phyloP scores from a whole-genome alignment of 768 basidiomycete genomes.

The Podaxis carcinomalis region DNA sequence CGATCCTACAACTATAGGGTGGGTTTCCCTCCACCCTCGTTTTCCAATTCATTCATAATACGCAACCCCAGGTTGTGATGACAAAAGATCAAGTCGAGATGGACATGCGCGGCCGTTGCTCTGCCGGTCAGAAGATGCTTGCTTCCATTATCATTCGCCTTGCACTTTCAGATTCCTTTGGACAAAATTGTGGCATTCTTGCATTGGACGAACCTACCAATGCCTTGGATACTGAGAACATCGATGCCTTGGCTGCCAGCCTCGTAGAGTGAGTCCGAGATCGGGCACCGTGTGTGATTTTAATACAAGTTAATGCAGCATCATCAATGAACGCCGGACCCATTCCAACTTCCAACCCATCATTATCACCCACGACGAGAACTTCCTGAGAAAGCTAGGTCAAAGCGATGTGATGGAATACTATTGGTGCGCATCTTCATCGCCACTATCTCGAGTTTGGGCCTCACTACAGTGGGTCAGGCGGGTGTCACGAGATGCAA shows the following conservation, averaged over 20 bases:
- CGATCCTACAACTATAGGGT: slow-evolving; percentile 97
- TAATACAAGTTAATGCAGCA: slow-evolving; percentile 41
- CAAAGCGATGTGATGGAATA: slow-evolving; percentile 92
- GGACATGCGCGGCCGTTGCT: slow-evolving; percentile 99
- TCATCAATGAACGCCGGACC: slow-evolving; percentile 88
- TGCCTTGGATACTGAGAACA: slow-evolving; percentile 93
- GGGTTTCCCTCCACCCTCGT: slow-evolving; percentile 21
- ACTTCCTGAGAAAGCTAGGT: slow-evolving; percentile 86
- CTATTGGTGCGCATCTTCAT: slow-evolving; percentile 65
- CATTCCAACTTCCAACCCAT: slow-evolving; percentile 95
- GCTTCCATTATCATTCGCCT: slow-evolving; percentile 97
- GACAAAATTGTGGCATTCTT: slow-evolving; percentile 95
- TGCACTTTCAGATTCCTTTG: slow-evolving; percentile 95
- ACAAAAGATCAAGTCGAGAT: slow-evolving; percentile 98
- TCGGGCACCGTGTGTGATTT: background rate
- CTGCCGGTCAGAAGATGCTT: slow-evolving; percentile 97
- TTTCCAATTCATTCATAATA: slow-evolving; percentile 9
- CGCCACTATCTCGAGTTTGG: slow-evolving; percentile 3
- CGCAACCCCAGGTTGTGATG: slow-evolving; percentile 81
- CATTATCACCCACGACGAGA: slow-evolving; percentile 96
- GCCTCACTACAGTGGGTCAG: slow-evolving; percentile 31
- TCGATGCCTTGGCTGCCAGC: slow-evolving; percentile 87
- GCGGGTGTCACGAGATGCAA: slow-evolving; percentile 68
- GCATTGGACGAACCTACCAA: slow-evolving; percentile 98
- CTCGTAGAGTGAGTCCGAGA: slow-evolving; percentile 74